Evolutionary conservation across 108 stramenopile genomes (phyloP), one percentile per base, ranked within the genome.

Genomic region (Nitzschia sp.): DNA sequence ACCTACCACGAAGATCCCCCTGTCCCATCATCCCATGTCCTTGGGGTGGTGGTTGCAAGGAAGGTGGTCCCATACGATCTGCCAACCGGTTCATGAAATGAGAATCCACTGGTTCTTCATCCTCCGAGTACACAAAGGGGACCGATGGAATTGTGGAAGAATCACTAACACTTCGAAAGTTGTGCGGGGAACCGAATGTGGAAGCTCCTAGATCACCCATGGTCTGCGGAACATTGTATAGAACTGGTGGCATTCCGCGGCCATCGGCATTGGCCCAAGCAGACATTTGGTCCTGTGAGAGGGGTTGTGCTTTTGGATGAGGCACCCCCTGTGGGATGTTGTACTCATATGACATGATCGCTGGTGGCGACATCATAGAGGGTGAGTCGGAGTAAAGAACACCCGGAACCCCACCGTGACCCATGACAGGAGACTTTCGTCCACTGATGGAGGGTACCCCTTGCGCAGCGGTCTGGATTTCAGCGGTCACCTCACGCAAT

Each of bases 91-190:
- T 62, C n/a, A 43, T 12, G 10, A 62, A 44, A 44, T 14, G 51
- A 15, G n/a, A 38, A 12, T 29, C 65, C 17, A 19, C 65, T 58
- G 50, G 65, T 34, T 79, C 67, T 21, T 78, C 77, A 11, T 72
- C 72, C 34, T 71, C 79, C 48, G 69, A 75, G 58, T 75, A 75
- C 3, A 73, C 67, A 48, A 70, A 37, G 9, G 71, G 20, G 10
- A 69, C 19, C 6, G 61, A 46, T 5, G 61, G 43, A 62, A 48
- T 17, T 6, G 46, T 15, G 1, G n/a, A 62, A 1, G n/a, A 20
- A 24, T 43, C 61, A 39, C 57, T 24, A 58, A 58, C 26, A 39
- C 38, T 39, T 37, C 57, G 57, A 19, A 58, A 34, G 29, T 34
- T 34, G 29, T 34, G 29, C 29, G 29, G 29, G 1, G 29, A 34